Evolutionary conservation across 2,329 filamentous ascomycete genomes (phyloP), one percentile per base, ranked within the genome.

Genomic region (Aphanoascus verrucosus): DNA sequence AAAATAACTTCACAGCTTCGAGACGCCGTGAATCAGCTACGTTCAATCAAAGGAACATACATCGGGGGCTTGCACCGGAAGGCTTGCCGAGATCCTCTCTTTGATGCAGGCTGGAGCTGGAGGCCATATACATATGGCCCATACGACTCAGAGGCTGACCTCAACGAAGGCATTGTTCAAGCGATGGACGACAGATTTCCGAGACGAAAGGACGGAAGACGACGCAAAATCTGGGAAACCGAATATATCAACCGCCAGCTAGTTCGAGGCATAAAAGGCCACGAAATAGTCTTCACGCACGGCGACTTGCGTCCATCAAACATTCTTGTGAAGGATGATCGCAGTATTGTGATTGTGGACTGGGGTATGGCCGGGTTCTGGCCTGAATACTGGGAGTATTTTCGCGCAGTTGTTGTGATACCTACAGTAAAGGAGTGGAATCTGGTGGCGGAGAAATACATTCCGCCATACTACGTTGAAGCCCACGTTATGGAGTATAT

Each of bases 401-500:
- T 37, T 37, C 35, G 35, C 35, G 35, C n/a, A 9, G 12, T 37
- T 3, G 35, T 37, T 4, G 35, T 37, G 12, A 37, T 37, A 3
- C 9, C 35, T 37, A n/a, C n/a, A 3, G 35, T 37, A n/a, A 12
- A 9, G 3, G 9, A 12, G 5, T 12, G 35, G 57, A 57, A 58
- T 49, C 53, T 52, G n/a, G 58, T 60, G 54, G 55, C 59, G 37
- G 59, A 60, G 43, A 59, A 56, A 32, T 61, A 60, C 32, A 56
- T 62, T 12, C 60, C 57, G 28, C 60, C 57, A 1, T 61, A 54
- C 50, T 60, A 61, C 52, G 32, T 61, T n/a, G 61, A 60, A 49
- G 37, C 34, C 43, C 9, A 17, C n/a, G 37, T 46, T 19, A 41
- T 54, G 40, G 12, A 6, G 11, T 19, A 34, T 12, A 45, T 50